Evolutionary conservation across 2,329 filamentous ascomycete species (phyloP).

Genomic region (Talaromyces atroroseus): DNA sequence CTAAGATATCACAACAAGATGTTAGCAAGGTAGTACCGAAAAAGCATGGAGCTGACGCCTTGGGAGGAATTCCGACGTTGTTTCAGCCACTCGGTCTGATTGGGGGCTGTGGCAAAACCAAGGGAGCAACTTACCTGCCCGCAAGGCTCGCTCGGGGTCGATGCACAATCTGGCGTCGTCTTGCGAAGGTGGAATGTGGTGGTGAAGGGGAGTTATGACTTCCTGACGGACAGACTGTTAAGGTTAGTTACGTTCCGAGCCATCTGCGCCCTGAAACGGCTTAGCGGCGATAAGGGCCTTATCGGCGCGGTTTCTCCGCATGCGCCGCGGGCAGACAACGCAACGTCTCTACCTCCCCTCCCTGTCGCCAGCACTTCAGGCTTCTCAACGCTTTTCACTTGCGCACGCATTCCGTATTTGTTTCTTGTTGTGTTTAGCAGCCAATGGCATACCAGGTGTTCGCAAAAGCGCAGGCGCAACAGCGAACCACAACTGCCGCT

Average conservation of each 20-base stretch:
- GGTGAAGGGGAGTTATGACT: not conserved
- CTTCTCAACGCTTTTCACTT: not conserved
- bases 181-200: not conserved
- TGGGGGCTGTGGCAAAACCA: not conserved
- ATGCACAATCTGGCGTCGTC: not conserved
- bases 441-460: slow-evolving; percentile 36
- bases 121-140: not conserved
- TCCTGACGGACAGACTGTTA: not conserved
- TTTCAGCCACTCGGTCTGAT: not conserved
- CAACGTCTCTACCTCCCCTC: not conserved
- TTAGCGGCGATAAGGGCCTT: slow-evolving; percentile 10
- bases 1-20: not conserved
- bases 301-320: slow-evolving; percentile 9
- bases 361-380: not conserved
- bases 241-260: not conserved
- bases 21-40: not conserved
- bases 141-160: not conserved
- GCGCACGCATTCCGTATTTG: not conserved
- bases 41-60: not conserved
- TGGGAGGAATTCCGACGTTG: not conserved
- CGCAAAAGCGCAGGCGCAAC: slow-evolving; percentile 27
- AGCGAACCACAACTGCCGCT: slow-evolving; percentile 20
- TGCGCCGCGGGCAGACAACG: not conserved
- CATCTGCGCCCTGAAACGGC: not conserved
- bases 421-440: not conserved